Evolutionary conservation across 73 alveolate species (phyloP).

Genomic region (Tetrahymena thermophila): DNA sequence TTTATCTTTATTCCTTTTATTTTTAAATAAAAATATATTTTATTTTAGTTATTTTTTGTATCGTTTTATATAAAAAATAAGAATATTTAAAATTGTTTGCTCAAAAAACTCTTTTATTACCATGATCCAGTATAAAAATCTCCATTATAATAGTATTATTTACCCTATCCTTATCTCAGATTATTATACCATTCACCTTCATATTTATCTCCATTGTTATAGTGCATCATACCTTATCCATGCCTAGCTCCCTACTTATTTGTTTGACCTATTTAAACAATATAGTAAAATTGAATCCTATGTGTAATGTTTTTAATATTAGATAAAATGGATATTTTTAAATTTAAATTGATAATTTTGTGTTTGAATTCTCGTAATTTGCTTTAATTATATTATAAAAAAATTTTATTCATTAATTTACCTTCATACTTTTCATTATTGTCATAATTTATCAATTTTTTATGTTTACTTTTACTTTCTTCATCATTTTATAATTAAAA

Average conservation of each 20-base stretch:
- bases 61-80: neutral
- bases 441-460: neutral
- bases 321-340: too few relatives aligned
- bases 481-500: neutral
- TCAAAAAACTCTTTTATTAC: neutral
- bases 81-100: neutral
- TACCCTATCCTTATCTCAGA: neutral
- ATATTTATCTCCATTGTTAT: neutral
- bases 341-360: too few relatives aligned
- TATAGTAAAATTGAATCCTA: neutral
- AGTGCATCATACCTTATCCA: neutral
- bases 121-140: neutral
- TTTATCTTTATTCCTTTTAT: neutral
- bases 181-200: neutral
- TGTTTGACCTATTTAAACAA: neutral
- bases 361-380: neutral
- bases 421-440: neutral
- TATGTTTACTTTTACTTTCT: neutral
- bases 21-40: neutral
- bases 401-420: neutral
- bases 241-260: neutral
- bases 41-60: neutral
- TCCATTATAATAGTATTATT: neutral
- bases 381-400: too few relatives aligned
- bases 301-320: neutral